Evolutionary conservation across 108 stramenopile species (phyloP).

Genomic region (Cylindrotheca fusiformis): DNA sequence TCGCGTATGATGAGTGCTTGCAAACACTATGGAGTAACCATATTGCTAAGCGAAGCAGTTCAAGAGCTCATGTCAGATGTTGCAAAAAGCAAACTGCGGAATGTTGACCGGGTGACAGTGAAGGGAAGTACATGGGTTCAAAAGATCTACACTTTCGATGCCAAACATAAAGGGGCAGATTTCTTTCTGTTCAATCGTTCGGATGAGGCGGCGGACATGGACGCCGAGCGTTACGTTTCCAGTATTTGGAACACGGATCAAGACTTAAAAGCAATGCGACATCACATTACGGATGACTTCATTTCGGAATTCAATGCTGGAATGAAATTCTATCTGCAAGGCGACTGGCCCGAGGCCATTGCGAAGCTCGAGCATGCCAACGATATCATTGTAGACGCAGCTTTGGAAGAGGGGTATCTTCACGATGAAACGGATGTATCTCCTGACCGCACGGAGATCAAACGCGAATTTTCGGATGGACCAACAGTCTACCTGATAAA

Average conservation of each 20-base stretch:
- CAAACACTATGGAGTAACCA: slow-evolving; percentile 83
- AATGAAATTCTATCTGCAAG: slow-evolving; percentile 57
- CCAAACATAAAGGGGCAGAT: slow-evolving; percentile 66
- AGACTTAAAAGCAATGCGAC: slow-evolving; percentile 74
- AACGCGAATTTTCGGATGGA: slow-evolving; percentile 72
- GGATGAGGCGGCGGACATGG: slow-evolving; percentile 67
- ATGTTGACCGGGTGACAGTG: slow-evolving; percentile 79
- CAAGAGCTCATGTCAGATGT: slow-evolving; percentile 64
- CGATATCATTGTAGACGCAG: slow-evolving; percentile 78
- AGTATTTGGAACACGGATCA: slow-evolving; percentile 79
- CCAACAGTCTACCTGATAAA: slow-evolving; percentile 73
- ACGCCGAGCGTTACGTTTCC: slow-evolving; percentile 65
- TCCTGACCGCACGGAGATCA: slow-evolving; percentile 31
- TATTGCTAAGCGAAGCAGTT: slow-evolving; percentile 59
- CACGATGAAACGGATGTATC: slow-evolving; percentile 42
- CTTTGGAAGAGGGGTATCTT: slow-evolving; percentile 59
- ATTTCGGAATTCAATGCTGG: slow-evolving; percentile 60
- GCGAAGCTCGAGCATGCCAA: slow-evolving; percentile 58
- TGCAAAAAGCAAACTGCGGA: slow-evolving; percentile 61
- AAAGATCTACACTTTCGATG: slow-evolving; percentile 81
- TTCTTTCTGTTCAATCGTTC: slow-evolving; percentile 71
- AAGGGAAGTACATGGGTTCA: slow-evolving; percentile 79
- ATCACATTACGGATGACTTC: slow-evolving; percentile 80
- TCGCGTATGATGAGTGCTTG: slow-evolving; percentile 92
- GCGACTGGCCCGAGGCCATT: slow-evolving; percentile 76